phyloP scores from a whole-genome alignment of 1,284 basidiomycete genomes.

The Rhodotorula sp. region DNA sequence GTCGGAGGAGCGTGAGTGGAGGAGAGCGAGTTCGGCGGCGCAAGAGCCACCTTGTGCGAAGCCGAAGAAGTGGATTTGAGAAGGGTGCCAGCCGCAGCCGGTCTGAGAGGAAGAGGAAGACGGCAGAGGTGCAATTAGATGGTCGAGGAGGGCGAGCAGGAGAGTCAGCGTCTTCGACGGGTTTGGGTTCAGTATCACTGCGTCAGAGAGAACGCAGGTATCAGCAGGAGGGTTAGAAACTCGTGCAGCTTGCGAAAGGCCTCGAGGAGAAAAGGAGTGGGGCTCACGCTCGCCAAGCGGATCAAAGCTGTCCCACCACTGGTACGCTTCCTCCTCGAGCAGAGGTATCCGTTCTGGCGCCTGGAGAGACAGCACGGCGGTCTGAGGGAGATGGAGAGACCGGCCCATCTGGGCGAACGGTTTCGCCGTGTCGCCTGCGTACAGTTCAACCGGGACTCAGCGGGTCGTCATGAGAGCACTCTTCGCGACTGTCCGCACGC shows the following conservation, averaged over 20 bases:
- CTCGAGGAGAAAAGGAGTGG: background rate
- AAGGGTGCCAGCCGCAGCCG: slow-evolving; percentile 43
- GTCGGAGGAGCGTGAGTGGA: background rate
- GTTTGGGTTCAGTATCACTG: slow-evolving; percentile 45
- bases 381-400: slow-evolving; percentile 50
- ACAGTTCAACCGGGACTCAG: background rate
- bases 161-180: slow-evolving; percentile 41
- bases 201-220: background rate
- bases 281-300: slow-evolving; percentile 46
- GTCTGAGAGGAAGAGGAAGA: background rate
- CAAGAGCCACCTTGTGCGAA: slow-evolving; percentile 50
- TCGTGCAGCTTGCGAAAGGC: background rate
- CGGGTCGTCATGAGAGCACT: no score
- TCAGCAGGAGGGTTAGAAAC: background rate
- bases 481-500: background rate
- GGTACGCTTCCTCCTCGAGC: slow-evolving; percentile 47
- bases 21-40: slow-evolving; percentile 45
- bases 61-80: slow-evolving; percentile 49
- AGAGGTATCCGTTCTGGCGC: slow-evolving; percentile 48
- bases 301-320: slow-evolving; percentile 51
- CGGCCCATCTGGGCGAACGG: slow-evolving; percentile 47
- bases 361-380: slow-evolving; percentile 47
- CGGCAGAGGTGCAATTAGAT: slow-evolving; percentile 34
- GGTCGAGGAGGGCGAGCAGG: slow-evolving; percentile 39
- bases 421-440: slow-evolving; percentile 45